phyloP scores from a whole-genome alignment of 2,329 filamentous ascomycete species.

The Fusarium protoensiforme region DNA sequence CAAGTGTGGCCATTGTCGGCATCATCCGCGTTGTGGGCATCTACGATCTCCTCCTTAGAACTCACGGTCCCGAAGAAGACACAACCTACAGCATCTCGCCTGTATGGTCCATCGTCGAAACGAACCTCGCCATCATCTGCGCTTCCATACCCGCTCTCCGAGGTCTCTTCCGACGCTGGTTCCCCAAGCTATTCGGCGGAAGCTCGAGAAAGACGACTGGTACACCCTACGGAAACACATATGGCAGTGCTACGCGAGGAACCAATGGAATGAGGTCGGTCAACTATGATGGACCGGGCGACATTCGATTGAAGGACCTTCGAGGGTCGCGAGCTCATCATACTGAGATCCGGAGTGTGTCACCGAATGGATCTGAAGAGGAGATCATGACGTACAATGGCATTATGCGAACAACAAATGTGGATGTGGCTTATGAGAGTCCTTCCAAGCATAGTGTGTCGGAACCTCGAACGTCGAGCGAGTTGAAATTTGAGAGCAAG shows the following conservation, averaged over 20 bases:
- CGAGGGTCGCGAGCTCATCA: conserved; percentile 32
- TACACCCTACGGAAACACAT: conserved; percentile 18
- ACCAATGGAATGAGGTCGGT: conserved; percentile 26
- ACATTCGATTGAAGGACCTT: conserved; percentile 35
- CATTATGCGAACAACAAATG: conserved; percentile 51
- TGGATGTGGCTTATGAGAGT: conserved; percentile 39
- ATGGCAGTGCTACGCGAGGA: conserved; percentile 30
- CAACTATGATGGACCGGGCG: conserved; percentile 10
- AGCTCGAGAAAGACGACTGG: conserved; percentile 23
- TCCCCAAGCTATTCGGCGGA: conserved; percentile 44
- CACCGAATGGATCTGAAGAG: conserved; percentile 50
- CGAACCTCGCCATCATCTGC: conserved; percentile 50
- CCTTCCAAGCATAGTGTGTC: conserved; percentile 15
- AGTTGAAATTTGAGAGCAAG: conserved; percentile 22
- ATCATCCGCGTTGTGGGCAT: conserved; percentile 48
- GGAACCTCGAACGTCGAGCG: conserved; percentile 21
- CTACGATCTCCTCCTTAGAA: conserved; percentile 38
- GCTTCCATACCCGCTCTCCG: conserved; percentile 50
- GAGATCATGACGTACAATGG: conserved; percentile 55
- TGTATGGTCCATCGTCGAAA: conserved; percentile 50
- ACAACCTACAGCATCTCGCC: conserved; percentile 44
- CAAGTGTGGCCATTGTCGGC: conserved; percentile 48
- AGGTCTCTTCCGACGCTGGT: conserved; percentile 47
- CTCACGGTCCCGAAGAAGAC: conserved; percentile 34
- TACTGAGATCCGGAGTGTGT: conserved; percentile 50